Percentiles rank a stretch among this genome's conserved stretches.
These are phyloP conservation scores for Deinandra increscens DNA, from an alignment of 129 eudicot genomes.

Conservation along the genomic window DNA sequence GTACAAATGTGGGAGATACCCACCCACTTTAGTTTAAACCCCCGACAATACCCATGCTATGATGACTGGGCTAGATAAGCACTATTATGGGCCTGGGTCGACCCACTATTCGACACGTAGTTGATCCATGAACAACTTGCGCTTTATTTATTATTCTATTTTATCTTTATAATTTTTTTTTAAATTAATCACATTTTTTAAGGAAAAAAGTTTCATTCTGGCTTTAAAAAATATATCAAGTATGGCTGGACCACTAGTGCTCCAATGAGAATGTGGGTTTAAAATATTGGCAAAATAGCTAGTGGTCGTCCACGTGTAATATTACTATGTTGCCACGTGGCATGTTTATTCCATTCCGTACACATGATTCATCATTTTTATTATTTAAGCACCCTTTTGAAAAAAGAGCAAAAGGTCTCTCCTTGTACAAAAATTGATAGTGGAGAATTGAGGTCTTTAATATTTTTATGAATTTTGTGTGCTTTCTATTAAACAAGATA, in stretches of 20 bases:
- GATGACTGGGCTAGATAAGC: constrained; percentile 39
- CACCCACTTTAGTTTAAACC: constrained; percentile 16
- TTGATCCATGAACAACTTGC: constrained; percentile 41
- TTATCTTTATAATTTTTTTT: background rate
- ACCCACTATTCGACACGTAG: constrained; percentile 39
- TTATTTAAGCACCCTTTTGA: constrained; percentile 1
- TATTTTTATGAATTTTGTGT: background rate
- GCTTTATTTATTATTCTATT: constrained; percentile 17
- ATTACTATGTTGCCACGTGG: constrained; percentile 14
- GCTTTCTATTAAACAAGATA: background rate
- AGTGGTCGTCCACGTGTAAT: constrained; percentile 28
- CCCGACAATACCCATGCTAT: constrained; percentile 40
- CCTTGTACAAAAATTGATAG: constrained; percentile 13
- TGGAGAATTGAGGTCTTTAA: constrained; percentile 27
- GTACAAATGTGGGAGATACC: constrained; percentile 22
- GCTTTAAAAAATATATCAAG: constrained; percentile 17
- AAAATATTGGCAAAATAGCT: constrained; percentile 7
- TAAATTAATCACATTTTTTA: too few relatives aligned
- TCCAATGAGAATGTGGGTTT: constrained; percentile 36
- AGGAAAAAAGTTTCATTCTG: constrained; percentile 10
- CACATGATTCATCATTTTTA: background rate
- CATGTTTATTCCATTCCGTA: constrained; percentile 20
- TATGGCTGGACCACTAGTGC: constrained; percentile 34
- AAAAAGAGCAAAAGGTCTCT: background rate
- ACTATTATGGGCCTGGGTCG: constrained; percentile 37